These are phyloP conservation scores for Lanmaoa rubissima DNA, from an alignment of 768 basidiomycete species.

Conservation along the genomic window DNA sequence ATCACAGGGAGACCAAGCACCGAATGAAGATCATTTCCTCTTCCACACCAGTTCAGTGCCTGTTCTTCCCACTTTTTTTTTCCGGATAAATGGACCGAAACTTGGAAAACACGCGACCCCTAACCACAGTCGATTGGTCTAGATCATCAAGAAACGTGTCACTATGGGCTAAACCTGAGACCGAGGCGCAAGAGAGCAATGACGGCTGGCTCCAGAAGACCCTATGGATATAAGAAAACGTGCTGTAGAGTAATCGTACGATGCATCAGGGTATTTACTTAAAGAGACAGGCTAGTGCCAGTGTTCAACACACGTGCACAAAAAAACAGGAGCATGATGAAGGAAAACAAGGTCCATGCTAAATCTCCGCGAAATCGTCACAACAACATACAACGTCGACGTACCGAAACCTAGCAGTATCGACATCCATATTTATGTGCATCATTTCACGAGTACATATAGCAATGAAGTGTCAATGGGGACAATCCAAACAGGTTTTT, in stretches of 20 bases:
- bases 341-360: conserved; percentile 8
- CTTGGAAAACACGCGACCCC: no score
- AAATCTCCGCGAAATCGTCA: conserved; percentile 5
- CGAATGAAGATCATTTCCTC: no score
- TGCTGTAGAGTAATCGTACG: conserved; percentile 18
- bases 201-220: background rate
- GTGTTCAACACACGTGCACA: conserved; percentile 26
- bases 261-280: conserved; percentile 17
- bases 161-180: no score
- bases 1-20: no score
- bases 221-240: background rate
- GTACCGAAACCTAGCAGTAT: background rate
- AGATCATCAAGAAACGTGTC: no score
- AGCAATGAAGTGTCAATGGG: background rate
- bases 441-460: conserved; percentile 1
- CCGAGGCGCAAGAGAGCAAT: background rate
- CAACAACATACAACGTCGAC: background rate
- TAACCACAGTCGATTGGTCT: no score
- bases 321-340: background rate
- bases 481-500: conserved; percentile 2
- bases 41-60: no score
- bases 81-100: no score
- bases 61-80: no score
- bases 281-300: conserved; percentile 21
- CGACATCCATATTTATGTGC: background rate